Evolutionary conservation across 441 rosid genomes (phyloP).

Genomic region (Mallotus repandus): DNA sequence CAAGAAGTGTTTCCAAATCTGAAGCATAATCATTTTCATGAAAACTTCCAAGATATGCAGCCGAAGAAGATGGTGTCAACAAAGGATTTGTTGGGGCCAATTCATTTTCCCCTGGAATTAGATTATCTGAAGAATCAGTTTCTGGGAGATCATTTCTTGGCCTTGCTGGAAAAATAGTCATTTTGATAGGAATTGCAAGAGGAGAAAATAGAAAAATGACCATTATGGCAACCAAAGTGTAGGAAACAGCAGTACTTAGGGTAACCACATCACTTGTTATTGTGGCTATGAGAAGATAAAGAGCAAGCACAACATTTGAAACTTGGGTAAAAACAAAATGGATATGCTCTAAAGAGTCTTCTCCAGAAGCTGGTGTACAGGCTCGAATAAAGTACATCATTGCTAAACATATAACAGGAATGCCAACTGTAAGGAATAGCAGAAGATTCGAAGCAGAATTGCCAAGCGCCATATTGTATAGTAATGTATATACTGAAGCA

Average conservation of each 20-base stretch:
- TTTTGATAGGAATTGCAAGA: slow-evolving; percentile 87
- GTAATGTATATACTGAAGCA: slow-evolving; percentile 74
- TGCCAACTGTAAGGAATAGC: slow-evolving; percentile 63
- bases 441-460: slow-evolving; percentile 61
- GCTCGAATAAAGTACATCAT: slow-evolving; percentile 76
- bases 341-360: slow-evolving; percentile 73
- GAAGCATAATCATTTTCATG: slow-evolving; percentile 52
- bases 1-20: slow-evolving; percentile 74
- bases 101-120: slow-evolving; percentile 46
- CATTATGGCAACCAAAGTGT: slow-evolving; percentile 55
- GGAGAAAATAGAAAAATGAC: slow-evolving; percentile 63
- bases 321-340: slow-evolving; percentile 75
- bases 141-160: slow-evolving; percentile 39
- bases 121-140: slow-evolving; percentile 54
- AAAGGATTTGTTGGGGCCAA: slow-evolving; percentile 47
- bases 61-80: slow-evolving; percentile 65
- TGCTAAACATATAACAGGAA: slow-evolving; percentile 64
- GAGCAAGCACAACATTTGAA: slow-evolving; percentile 62
- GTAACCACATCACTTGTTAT: slow-evolving; percentile 44
- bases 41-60: slow-evolving; percentile 57
- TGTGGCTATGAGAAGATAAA: slow-evolving; percentile 60
- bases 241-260: slow-evolving; percentile 41
- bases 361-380: slow-evolving; percentile 82
- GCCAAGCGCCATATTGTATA: slow-evolving; percentile 59
- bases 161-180: slow-evolving; percentile 74